Evolutionary conservation across 2,329 filamentous ascomycete species (phyloP).

Genomic region (Exophiala lecanii-corni): DNA sequence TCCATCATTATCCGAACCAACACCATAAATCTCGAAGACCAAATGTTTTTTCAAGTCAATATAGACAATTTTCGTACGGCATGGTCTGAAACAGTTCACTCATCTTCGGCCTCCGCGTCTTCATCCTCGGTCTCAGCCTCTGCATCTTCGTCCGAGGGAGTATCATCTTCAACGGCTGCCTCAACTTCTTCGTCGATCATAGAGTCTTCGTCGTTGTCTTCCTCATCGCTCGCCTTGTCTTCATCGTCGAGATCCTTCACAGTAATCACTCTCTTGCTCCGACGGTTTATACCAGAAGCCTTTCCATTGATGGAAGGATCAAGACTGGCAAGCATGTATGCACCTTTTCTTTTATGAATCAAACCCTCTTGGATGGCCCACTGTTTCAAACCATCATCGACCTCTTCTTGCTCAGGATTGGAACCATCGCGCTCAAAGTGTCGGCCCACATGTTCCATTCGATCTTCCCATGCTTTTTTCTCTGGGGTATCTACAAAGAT

Average conservation of each 20-base stretch:
- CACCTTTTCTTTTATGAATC: slow-evolving; percentile 14
- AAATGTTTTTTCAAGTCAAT: no score
- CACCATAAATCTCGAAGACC: no score
- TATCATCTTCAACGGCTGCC: slow-evolving; percentile 3
- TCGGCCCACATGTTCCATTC: slow-evolving; percentile 81
- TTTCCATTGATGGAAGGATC: slow-evolving; percentile 7
- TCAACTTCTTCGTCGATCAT: slow-evolving; percentile 10
- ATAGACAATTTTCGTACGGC: no score
- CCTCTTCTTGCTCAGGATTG: slow-evolving; percentile 25
- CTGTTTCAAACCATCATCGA: slow-evolving; percentile 39
- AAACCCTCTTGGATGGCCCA: slow-evolving; percentile 37
- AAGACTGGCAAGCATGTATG: slow-evolving; percentile 17
- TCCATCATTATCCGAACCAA: no score
- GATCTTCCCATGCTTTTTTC: slow-evolving; percentile 65
- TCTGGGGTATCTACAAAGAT: slow-evolving; percentile 18
- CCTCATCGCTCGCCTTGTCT: neutral
- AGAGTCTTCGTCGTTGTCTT: slow-evolving; percentile 1
- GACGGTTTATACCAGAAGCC: slow-evolving; percentile 2
- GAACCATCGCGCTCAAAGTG: slow-evolving; percentile 65
- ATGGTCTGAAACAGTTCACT: neutral
- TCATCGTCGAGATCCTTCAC: slow-evolving; percentile 8
- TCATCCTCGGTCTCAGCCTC: slow-evolving; percentile 10
- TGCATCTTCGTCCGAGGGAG: slow-evolving; percentile 10
- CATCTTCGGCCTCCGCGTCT: slow-evolving; percentile 3
- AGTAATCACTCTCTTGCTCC: slow-evolving; percentile 5